A percentile compares a stretch with the other conserved stretches of the same genome.
Evolutionary conservation across 2,329 filamentous ascomycete genomes (phyloP).

Genomic region (Fusarium bactridioides): DNA sequence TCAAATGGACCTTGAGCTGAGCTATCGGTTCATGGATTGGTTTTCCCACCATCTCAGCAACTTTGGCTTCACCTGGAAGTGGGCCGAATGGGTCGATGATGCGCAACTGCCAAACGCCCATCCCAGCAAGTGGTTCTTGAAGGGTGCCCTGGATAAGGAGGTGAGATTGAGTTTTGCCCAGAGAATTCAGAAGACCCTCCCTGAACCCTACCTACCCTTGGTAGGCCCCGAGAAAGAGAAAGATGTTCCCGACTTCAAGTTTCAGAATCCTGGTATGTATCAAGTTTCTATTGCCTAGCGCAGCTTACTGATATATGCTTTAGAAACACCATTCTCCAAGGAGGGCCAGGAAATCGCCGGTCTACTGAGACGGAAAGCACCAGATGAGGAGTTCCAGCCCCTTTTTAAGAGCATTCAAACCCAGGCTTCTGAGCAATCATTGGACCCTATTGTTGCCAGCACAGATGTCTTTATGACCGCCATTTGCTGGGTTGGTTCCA

Average conservation of each 20-base stretch:
- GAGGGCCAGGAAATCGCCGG: slow-evolving; percentile 85
- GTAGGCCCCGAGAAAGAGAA: slow-evolving; percentile 91
- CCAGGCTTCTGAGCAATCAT: slow-evolving; percentile 73
- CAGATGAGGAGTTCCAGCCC: slow-evolving; percentile 85
- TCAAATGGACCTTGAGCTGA: slow-evolving; percentile 85
- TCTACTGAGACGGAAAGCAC: slow-evolving; percentile 82
- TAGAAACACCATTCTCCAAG: slow-evolving; percentile 80
- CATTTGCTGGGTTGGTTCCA: slow-evolving; percentile 92
- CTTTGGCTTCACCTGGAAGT: slow-evolving; percentile 99
- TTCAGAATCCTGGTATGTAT: slow-evolving; percentile 73
- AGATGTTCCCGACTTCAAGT: slow-evolving; percentile 97
- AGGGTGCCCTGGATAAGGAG: slow-evolving; percentile 92
- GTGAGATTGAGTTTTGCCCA: slow-evolving; percentile 96
- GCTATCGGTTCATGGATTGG: slow-evolving; percentile 93
- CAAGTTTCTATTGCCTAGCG: background rate
- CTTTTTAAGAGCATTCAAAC: slow-evolving; percentile 82
- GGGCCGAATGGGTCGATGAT: slow-evolving; percentile 95
- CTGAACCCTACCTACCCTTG: slow-evolving; percentile 79
- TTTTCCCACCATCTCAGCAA: slow-evolving; percentile 98
- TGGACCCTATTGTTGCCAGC: slow-evolving; percentile 84
- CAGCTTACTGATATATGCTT: background rate
- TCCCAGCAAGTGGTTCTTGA: slow-evolving; percentile 92
- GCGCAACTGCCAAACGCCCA: slow-evolving; percentile 78
- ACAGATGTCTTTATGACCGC: slow-evolving; percentile 94
- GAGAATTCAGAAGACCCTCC: slow-evolving; percentile 92